These are phyloP conservation scores for Chlamydomonas schloesseri DNA, from an alignment of 139 green algal species.

Conservation along the genomic window DNA sequence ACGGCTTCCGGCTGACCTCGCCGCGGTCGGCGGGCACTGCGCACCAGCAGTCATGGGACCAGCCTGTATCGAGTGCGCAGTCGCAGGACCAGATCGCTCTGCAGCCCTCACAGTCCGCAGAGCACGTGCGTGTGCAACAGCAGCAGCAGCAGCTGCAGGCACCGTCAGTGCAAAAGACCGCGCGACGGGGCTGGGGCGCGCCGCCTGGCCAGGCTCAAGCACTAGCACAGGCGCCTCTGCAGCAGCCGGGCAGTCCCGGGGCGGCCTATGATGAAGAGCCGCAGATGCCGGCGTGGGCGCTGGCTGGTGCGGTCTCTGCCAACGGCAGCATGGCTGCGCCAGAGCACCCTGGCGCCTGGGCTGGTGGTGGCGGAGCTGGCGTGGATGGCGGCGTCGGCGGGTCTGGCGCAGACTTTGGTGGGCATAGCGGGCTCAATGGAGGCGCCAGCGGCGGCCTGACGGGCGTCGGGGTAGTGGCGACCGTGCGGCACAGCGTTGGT, in stretches of 20 bases:
- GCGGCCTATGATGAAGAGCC: neutral
- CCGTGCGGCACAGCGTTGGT: slow-evolving; percentile 21
- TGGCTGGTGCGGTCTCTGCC: neutral
- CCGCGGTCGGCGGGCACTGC: neutral
- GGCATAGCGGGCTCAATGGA: no score
- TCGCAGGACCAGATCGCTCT: neutral
- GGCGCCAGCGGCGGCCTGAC: no score
- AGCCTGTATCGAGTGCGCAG: neutral
- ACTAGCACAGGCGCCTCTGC: neutral
- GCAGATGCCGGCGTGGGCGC: neutral
- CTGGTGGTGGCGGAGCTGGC: no score
- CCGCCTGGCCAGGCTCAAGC: neutral
- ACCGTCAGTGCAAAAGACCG: neutral
- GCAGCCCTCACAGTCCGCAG: neutral
- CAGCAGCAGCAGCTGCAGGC: neutral
- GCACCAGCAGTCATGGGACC: neutral
- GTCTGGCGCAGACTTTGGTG: no score
- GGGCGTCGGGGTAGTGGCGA: no score
- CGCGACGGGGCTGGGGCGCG: slow-evolving; percentile 14
- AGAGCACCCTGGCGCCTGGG: neutral
- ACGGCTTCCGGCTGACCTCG: slow-evolving; percentile 28
- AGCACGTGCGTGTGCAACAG: neutral
- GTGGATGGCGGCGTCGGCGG: no score
- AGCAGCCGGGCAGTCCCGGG: neutral
- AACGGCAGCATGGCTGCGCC: neutral